Base-by-base conservation (phyloP, 768 basidiomycete species). In the Suillus luteus region DNA sequence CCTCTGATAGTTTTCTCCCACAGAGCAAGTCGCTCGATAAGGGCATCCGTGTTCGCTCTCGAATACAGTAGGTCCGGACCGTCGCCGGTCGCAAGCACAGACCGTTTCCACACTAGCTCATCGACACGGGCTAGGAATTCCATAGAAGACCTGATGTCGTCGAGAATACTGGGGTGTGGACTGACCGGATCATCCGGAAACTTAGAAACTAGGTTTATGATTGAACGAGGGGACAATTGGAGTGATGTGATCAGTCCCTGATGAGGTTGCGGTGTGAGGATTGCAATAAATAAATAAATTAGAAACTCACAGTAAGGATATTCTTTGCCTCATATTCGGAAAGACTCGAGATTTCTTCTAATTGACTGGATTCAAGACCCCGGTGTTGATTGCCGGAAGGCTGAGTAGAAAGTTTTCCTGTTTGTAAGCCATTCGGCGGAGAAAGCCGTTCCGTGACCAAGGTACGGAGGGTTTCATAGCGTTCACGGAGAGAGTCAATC, bases 1-100 rank as follows among this genome's bases (percentile, higher is more conserved):
- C 70, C 61, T n/a, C 74, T 66, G 15, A 76, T 65, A 15, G 64
- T 60, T 17, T 65, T 67, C 46, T 75, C 75, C 74, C 74, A 76
- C 14, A 76, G 60, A 27, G 65, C 65, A 41, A 75, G 68, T 22
- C 75, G 72, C 24, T 71, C 52, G 15, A 64, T 15, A n/a, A 76
- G 66, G 2, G 72, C 63, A 35, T 64, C 55, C 2, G 43, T 31
- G 17, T 76, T 76, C 17, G 68, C 75, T 48, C 67, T 72, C 1
- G 73, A 75, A 61, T 63, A 75, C 1, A 68, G 43, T 0, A 68
- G 68, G 1, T 64, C 55, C 5, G 69, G 49, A 12, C 64, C 62
- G 4, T 17, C 10, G 17, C 60, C 66, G 5, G 65, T 64, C 1
- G 64, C 38, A 2, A 41, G 51, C 27, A 67, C 63, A 31, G 64